Evolutionary conservation across 805 yeast species (phyloP), one percentile per base, ranked within the genome.

Genomic region (Yamadazyma scolyti): DNA sequence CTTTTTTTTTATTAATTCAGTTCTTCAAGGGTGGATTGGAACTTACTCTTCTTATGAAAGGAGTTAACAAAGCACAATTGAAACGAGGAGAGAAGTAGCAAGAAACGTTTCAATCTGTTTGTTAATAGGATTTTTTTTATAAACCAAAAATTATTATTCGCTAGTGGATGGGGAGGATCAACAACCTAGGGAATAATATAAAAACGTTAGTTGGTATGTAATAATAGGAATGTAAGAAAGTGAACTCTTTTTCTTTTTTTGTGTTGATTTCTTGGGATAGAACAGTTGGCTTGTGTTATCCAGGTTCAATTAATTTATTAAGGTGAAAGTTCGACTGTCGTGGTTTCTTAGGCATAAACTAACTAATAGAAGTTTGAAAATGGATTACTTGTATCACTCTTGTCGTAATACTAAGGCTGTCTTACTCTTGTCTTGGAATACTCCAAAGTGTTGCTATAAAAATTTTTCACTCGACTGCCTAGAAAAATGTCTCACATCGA

Each of bases 41-140:
- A 61, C 68, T 62, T 63, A 50, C 68, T 63, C 67, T 63, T 50
- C 27, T 29, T 20, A 12, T 10, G 13, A 15, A 14, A 11, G 20
- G 18, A 17, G 12, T 30, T 26, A 28, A 34, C 39, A 37, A 40
- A 39, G 36, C 38, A 34, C 35, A 35, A 46, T 44, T 50, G 66
- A 61, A 58, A 58, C 68, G 68, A 54, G 47, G 56, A 61, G 68
- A 63, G 70, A 63, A 63, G 70, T 63, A 61, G 65, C 68, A 62
- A 63, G 70, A 63, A 60, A 62, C 69, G 68, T 57, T 52, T 54
- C 67, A 56, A 44, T 43, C 30, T 33, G 28, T 37, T 9, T 30
- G 25, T 27, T 13, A 39, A 19, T 23, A 32, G 36, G 8, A 20
- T 36, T 30, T 38, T 23, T 40, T 44, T 39, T 33, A 33, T 12